Conservation (phyloP, 306 rosid species). For the Leucaena leucocephala region DNA sequence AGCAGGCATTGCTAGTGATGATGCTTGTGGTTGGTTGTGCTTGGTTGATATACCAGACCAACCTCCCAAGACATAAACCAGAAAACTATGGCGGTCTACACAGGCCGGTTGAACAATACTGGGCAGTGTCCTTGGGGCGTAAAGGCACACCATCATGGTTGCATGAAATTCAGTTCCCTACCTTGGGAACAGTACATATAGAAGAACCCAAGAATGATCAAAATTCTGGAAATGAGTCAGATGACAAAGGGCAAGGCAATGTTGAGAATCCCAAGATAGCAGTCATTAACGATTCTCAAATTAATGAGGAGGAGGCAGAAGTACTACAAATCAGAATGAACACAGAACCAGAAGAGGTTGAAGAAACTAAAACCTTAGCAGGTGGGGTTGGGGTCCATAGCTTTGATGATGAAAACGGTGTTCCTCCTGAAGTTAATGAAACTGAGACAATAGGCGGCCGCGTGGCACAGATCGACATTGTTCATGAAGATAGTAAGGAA, state of each 20-base stretch:
- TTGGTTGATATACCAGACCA: slow-evolving; percentile 56
- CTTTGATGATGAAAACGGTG: slow-evolving; percentile 54
- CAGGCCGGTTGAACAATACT: background rate
- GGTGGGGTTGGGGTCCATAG: slow-evolving; percentile 30
- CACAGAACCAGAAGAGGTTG: slow-evolving; percentile 12
- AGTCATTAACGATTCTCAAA: background rate
- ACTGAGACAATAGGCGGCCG: too few species aligned
- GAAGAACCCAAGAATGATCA: background rate
- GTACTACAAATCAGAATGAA: slow-evolving; percentile 14
- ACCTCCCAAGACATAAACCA: slow-evolving; percentile 29
- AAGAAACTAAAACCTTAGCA: background rate
- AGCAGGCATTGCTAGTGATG: slow-evolving; percentile 42
- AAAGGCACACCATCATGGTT: slow-evolving; percentile 32
- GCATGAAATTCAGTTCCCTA: slow-evolving; percentile 29
- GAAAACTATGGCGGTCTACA: slow-evolving; percentile 13
- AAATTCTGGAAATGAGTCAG: slow-evolving; percentile 16
- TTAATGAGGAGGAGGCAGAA: slow-evolving; percentile 3
- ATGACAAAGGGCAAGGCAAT: slow-evolving; percentile 16
- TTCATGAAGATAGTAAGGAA: background rate
- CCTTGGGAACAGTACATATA: slow-evolving; percentile 29
- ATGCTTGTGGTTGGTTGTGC: slow-evolving; percentile 44
- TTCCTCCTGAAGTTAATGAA: slow-evolving; percentile 41
- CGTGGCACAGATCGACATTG: too few species aligned
- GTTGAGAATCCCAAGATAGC: slow-evolving; percentile 3
- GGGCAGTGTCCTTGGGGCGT: slow-evolving; percentile 35